Conservation (phyloP, 805 yeast species). For the Candida silvicultrix region DNA sequence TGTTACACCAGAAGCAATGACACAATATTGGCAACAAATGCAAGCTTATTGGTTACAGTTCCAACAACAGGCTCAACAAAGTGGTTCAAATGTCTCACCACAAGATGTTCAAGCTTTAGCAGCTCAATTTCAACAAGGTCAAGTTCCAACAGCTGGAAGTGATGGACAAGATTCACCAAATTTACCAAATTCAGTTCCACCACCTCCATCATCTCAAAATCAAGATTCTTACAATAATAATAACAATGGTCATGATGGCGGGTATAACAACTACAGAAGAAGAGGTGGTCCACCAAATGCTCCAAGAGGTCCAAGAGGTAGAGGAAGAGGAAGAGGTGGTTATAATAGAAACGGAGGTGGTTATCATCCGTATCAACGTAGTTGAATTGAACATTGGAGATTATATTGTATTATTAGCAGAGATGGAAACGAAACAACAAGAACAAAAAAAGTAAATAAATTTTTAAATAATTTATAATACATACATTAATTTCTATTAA, state of each 20-base stretch:
- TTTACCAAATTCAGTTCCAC: slow-evolving; percentile 27
- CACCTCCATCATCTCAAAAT: slow-evolving; percentile 7
- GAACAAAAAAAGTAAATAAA: neutral
- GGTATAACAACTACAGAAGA: slow-evolving; percentile 20
- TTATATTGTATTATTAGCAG: too few species aligned
- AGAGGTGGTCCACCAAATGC: slow-evolving; percentile 26
- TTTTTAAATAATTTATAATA: too few species aligned
- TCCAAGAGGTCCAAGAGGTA: slow-evolving; percentile 48
- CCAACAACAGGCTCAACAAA: slow-evolving; percentile 26
- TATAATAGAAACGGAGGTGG: slow-evolving; percentile 23
- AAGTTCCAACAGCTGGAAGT: too few species aligned
- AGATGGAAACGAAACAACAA: too few species aligned
- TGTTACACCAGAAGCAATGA: slow-evolving; percentile 47
- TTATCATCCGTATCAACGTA: slow-evolving; percentile 35
- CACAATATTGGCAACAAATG: slow-evolving; percentile 58
- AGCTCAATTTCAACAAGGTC: slow-evolving; percentile 20
- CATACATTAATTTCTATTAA: too few species aligned
- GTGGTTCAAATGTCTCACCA: slow-evolving; percentile 7
- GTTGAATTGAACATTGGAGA: too few species aligned
- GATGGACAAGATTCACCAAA: slow-evolving; percentile 20
- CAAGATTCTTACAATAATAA: slow-evolving; percentile 2
- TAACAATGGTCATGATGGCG: slow-evolving; percentile 8
- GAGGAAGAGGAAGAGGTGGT: slow-evolving; percentile 15
- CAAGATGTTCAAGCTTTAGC: neutral
- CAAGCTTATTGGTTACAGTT: slow-evolving; percentile 58